phyloP scores from a whole-genome alignment of 345 rosid genomes.

The Psidium friedrichsthalianum region DNA sequence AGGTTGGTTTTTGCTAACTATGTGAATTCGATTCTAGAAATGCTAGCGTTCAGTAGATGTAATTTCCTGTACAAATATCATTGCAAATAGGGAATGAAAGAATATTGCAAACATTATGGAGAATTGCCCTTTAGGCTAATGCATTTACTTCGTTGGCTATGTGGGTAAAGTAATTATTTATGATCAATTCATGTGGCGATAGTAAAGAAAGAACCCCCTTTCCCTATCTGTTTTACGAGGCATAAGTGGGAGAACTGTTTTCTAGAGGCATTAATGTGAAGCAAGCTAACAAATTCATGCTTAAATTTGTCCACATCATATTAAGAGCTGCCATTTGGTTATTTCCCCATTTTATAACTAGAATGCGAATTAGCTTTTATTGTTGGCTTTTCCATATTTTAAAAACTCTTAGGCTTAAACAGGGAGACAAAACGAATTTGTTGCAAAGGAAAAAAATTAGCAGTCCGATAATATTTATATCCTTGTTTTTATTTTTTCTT shows the following conservation, averaged over 20 bases:
- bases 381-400: neutral
- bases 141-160: neutral
- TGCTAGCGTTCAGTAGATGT: neutral
- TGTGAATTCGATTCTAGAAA: neutral
- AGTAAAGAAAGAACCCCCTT: neutral
- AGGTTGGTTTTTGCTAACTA: neutral
- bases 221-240: neutral
- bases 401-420: neutral
- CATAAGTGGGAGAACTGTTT: neutral
- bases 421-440: neutral
- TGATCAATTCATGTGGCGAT: neutral
- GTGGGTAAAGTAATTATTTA: neutral
- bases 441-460: neutral
- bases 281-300: neutral
- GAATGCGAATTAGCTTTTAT: neutral
- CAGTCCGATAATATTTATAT: neutral
- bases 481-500: neutral
- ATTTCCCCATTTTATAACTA: neutral
- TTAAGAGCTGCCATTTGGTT: neutral
- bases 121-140: neutral
- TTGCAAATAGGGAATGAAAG: neutral
- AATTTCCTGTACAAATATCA: neutral
- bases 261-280: neutral
- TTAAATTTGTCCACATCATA: neutral
- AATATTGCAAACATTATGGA: neutral